Base-by-base conservation (phyloP, 169 alveolate species). In the Cryptosporidium bovis region DNA sequence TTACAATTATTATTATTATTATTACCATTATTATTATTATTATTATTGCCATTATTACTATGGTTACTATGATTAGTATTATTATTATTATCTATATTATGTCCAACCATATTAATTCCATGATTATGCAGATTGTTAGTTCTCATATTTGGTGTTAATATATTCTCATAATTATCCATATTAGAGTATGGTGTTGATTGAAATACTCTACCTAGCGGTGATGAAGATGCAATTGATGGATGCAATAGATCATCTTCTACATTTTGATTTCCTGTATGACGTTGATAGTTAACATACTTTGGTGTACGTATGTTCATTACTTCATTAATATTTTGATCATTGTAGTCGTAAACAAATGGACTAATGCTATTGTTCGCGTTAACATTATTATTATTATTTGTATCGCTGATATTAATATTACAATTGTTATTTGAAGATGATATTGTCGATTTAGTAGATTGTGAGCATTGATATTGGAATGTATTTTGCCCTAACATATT, bases 211-310 rank as follows among this genome's bases (percentile, higher is more conserved):
- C 84, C 84, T 44, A 71, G 58, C 1, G 84, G 84, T 36, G 84
- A 71, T 27, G 84, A 71, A 53, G 84, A 53, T 29, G 84, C 84
- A 20, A 71, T 71, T 55, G 84, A 71, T 13, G 84, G 84, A 34
- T 71, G 84, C 16, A 71, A 55, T n/a, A 56, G 34, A 33, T 71
- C 84, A 67, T 67, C 82, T 51, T 71, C 84, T 56, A 55, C 15
- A 33, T 55, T 51, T 20, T 71, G 66, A 40, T 58, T 71, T 13
- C 46, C 68, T 18, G 69, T 33, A 33, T 71, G 84, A 16, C 84
- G 84, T 44, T 71, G 84, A 15, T 71, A 71, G 33, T 29, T 55
- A 71, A 71, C 84, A 20, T 71, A 71, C 44, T 71, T 71, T 34
- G 84, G 84, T 36, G 84, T 71, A 31, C 84, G 53, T 24, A 71